A percentile compares a stretch with the other conserved stretches of the same genome.
These are phyloP conservation scores for Wickerhamomyces sp. DNA, from an alignment of 1,139 yeast species.

Conservation along the genomic window DNA sequence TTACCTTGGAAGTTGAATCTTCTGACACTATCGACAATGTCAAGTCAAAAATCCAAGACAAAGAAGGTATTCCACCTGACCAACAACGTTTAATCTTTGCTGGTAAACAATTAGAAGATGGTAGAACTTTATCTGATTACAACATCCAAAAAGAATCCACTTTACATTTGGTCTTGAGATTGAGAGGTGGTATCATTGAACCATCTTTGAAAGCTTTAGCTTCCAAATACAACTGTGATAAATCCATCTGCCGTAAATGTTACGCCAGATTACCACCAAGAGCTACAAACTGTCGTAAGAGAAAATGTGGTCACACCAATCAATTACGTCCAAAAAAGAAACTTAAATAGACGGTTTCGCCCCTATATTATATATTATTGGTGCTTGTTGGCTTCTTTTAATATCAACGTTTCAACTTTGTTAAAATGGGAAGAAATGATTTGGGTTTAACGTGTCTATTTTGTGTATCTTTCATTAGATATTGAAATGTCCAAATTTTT, in stretches of 20 bases:
- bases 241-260: constrained; percentile 98
- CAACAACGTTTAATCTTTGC: constrained; percentile 92
- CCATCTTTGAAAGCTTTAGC: constrained; percentile 99
- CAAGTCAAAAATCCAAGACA: constrained; percentile 90
- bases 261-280: constrained; percentile 99
- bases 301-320: constrained; percentile 99
- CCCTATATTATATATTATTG: constrained; percentile 6
- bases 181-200: constrained; percentile 97
- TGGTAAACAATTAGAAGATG: constrained; percentile 93
- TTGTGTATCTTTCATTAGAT: background rate
- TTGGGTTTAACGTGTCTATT: background rate
- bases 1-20: constrained; percentile 92
- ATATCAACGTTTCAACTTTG: background rate
- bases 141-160: constrained; percentile 95
- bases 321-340: constrained; percentile 99
- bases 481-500: constrained; percentile 7
- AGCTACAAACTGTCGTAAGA: constrained; percentile 99
- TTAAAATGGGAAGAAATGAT: constrained; percentile 2
- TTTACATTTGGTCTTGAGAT: constrained; percentile 80
- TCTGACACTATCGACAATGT: constrained; percentile 93
- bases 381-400: background rate
- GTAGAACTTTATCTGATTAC: constrained; percentile 90
- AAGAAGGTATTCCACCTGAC: constrained; percentile 94
- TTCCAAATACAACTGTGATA: constrained; percentile 99
- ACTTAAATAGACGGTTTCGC: constrained; percentile 74